phyloP scores from a whole-genome alignment of 345 rosid genomes.

The Moricandia arvensis region DNA sequence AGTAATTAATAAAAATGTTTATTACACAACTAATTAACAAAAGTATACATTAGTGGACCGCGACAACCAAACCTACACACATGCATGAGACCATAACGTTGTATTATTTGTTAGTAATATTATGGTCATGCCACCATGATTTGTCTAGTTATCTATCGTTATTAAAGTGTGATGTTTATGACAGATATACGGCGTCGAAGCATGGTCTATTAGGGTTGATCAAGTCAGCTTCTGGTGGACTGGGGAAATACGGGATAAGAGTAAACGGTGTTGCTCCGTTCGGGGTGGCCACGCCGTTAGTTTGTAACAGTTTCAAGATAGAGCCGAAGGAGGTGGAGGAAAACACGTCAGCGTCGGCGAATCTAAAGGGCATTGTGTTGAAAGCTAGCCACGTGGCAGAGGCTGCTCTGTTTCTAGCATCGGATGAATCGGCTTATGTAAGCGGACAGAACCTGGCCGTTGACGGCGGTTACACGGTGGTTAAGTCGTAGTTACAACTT shows the following conservation, averaged over 20 bases:
- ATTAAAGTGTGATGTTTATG: background rate
- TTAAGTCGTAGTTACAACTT: constrained; percentile 29
- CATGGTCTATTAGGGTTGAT: constrained; percentile 78
- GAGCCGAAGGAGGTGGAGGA: constrained; percentile 37
- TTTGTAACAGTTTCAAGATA: constrained; percentile 54
- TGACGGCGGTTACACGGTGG: constrained; percentile 86
- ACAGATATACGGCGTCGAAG: constrained; percentile 63
- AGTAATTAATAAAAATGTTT: background rate
- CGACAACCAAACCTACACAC: background rate
- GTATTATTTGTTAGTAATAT: background rate
- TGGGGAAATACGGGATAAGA: constrained; percentile 80
- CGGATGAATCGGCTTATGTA: constrained; percentile 75
- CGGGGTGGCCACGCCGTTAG: constrained; percentile 80
- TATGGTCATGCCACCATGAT: background rate
- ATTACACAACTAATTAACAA: background rate
- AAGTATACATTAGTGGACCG: background rate
- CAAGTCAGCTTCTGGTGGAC: constrained; percentile 65
- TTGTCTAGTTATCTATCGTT: background rate
- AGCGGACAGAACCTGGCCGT: constrained; percentile 85
- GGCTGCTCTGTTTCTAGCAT: constrained; percentile 80
- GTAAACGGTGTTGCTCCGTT: constrained; percentile 82
- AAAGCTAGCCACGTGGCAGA: constrained; percentile 80
- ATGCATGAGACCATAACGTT: background rate
- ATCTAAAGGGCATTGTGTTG: constrained; percentile 65
- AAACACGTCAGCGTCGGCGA: constrained; percentile 37